A percentile compares a stretch with the other conserved stretches of the same genome.
phyloP scores from a whole-genome alignment of 495 filamentous ascomycete species.

The Podospora conica region DNA sequence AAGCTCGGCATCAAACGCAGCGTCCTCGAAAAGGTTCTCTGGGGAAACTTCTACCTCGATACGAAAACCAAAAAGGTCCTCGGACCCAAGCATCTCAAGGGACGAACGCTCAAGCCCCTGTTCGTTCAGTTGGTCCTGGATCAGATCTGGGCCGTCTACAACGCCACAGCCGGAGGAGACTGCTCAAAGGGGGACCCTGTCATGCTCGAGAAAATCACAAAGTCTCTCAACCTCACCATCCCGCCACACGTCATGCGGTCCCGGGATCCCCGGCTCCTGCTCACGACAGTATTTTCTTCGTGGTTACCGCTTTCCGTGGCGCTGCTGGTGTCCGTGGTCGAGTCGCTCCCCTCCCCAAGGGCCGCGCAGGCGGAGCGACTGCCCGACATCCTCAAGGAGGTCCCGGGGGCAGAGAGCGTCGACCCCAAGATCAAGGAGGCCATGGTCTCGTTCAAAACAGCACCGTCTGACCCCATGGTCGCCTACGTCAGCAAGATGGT shows the following conservation, averaged over 20 bases:
- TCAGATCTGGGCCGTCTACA: constrained; percentile 95
- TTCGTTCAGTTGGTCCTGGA: constrained; percentile 97
- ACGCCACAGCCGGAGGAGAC: constrained; percentile 76
- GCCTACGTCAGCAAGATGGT: constrained; percentile 99
- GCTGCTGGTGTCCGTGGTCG: constrained; percentile 83
- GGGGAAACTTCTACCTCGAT: constrained; percentile 96
- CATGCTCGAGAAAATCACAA: constrained; percentile 89
- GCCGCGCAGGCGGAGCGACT: constrained; percentile 77
- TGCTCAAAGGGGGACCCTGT: constrained; percentile 77
- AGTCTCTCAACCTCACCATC: constrained; percentile 77
- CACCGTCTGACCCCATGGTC: constrained; percentile 67
- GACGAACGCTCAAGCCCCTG: constrained; percentile 85
- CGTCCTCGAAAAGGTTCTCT: constrained; percentile 89
- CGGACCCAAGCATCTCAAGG: constrained; percentile 86
- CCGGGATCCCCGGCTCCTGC: constrained; percentile 71
- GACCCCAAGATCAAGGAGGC: constrained; percentile 63
- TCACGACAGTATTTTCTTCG: constrained; percentile 76
- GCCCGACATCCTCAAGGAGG: constrained; percentile 69
- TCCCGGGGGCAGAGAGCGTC: constrained; percentile 68
- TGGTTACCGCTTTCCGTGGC: constrained; percentile 96
- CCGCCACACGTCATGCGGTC: constrained; percentile 79
- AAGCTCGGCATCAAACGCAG: constrained; percentile 91
- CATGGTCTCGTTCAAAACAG: constrained; percentile 71
- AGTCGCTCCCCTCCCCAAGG: constrained; percentile 82
- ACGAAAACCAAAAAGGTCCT: constrained; percentile 95